Conservation (phyloP, 129 eudicot genomes). For the Arctium lappa region DNA sequence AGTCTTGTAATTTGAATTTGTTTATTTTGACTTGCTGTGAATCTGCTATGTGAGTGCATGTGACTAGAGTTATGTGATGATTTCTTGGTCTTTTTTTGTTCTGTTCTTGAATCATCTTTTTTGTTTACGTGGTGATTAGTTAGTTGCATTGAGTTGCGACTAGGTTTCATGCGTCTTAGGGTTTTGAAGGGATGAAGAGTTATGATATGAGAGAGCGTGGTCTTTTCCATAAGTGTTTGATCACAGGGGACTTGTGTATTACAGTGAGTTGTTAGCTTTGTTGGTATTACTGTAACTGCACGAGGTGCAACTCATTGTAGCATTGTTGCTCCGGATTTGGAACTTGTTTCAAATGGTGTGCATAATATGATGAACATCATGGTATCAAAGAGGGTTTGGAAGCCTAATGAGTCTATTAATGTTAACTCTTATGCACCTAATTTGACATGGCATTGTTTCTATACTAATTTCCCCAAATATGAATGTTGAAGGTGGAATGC, state of each 20-base stretch:
- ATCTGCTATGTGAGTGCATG: neutral
- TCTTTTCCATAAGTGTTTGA: neutral
- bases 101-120: neutral
- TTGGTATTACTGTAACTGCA: neutral
- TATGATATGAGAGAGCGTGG: neutral
- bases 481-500: slow-evolving; percentile 12
- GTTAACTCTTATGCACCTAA: slow-evolving; percentile 5
- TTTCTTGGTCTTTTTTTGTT: neutral
- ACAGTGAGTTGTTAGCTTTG: neutral
- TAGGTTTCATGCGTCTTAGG: slow-evolving; percentile 20
- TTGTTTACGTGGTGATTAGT: neutral
- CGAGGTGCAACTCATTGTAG: neutral
- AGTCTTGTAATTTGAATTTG: neutral
- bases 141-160: slow-evolving; percentile 20
- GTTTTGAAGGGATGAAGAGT: slow-evolving; percentile 6
- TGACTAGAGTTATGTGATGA: neutral
- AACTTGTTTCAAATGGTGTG: neutral
- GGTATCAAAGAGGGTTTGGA: neutral
- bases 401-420: neutral
- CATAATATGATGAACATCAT: neutral
- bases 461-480: neutral
- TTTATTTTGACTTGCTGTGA: neutral
- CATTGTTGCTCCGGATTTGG: neutral
- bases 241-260: neutral
- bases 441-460: neutral